Evolutionary conservation across 495 filamentous ascomycete genomes (phyloP), one percentile per base, ranked within the genome.

Genomic region (Viridothelium virens): DNA sequence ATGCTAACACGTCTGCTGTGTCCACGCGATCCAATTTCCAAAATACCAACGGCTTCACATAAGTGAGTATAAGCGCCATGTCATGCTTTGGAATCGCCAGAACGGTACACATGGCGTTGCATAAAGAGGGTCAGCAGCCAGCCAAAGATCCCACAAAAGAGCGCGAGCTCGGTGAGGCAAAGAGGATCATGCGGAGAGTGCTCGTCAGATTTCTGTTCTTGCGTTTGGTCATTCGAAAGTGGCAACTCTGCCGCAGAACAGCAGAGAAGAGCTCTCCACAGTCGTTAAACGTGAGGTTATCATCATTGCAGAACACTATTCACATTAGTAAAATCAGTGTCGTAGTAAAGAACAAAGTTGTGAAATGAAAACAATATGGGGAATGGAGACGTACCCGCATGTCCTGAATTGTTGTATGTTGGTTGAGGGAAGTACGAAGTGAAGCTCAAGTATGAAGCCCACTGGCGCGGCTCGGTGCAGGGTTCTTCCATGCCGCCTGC

Each of bases 201-300:
- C 48, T n/a, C 5, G 3, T 59, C 53, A 59, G 53, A 59, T 59
- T n/a, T 59, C 53, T 59, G 53, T 59, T 59, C 53, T n/a, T 59
- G 18, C 36, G 31, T n/a, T 59, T 9, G 18, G 9, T 34, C 18
- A 10, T 59, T 59, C 53, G 53, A 33, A 59, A 34, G 53, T 59
- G 53, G 53, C 53, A 9, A 3, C 53, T 33, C 53, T 10, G 7
- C 53, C 18, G 53, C 53, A 18, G n/a, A 59, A 18, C 53, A 14
- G 53, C 33, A 36, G 53, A 59, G 48, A 53, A 53, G 48, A 59
- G 18, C 11, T 7, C 18, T 36, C 53, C 53, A 59, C 53, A 59
- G 53, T 9, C 53, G 53, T 59, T 31, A 36, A n/a, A 33, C 53
- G 31, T 36, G 31, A 9, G 7, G 14, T 7, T 59, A 16, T 25